phyloP scores from a whole-genome alignment of 192 early-diverging fungal species.

The Dimargaris xerosporica region DNA sequence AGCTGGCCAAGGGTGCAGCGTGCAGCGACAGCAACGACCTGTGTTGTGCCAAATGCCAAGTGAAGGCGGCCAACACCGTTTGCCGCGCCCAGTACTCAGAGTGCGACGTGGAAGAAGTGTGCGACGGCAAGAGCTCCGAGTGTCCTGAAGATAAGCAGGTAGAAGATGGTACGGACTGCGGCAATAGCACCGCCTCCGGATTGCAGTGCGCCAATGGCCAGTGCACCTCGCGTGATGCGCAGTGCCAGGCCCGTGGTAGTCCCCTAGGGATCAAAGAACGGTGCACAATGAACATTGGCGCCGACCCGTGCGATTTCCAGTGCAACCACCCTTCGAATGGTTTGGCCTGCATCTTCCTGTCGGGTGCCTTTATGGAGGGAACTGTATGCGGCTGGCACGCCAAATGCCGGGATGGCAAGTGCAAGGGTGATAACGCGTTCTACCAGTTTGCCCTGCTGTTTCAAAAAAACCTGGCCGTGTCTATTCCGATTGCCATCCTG shows the following conservation, averaged over 20 bases:
- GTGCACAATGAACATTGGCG: conserved; percentile 34
- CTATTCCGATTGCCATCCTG: conserved; percentile 29
- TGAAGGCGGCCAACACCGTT: conserved; percentile 33
- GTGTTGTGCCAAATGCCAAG: conserved; percentile 63
- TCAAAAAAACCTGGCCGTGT: conserved; percentile 31
- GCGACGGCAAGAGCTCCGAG: conserved; percentile 47
- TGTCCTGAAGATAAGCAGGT: conserved; percentile 59
- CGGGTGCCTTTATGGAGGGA: conserved; percentile 50
- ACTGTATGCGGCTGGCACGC: conserved; percentile 47
- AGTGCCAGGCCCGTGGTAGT: conserved; percentile 42
- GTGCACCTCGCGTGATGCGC: conserved; percentile 56
- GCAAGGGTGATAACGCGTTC: conserved; percentile 37
- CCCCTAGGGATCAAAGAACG: conserved; percentile 31
- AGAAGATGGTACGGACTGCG: conserved; percentile 52
- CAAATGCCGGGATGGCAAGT: conserved; percentile 34
- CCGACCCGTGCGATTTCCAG: conserved; percentile 40
- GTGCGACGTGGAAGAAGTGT: conserved; percentile 69
- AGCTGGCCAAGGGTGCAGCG: conserved; percentile 49
- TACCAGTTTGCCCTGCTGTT: conserved; percentile 33
- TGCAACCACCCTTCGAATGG: conserved; percentile 37
- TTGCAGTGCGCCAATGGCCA: conserved; percentile 51
- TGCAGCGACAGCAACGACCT: conserved; percentile 74
- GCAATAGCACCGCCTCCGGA: conserved; percentile 12
- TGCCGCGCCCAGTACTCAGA: conserved; percentile 60
- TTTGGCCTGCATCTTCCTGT: conserved; percentile 34